Base-by-base conservation (phyloP, 768 basidiomycete species). In the Panaeolus cyanescens region DNA sequence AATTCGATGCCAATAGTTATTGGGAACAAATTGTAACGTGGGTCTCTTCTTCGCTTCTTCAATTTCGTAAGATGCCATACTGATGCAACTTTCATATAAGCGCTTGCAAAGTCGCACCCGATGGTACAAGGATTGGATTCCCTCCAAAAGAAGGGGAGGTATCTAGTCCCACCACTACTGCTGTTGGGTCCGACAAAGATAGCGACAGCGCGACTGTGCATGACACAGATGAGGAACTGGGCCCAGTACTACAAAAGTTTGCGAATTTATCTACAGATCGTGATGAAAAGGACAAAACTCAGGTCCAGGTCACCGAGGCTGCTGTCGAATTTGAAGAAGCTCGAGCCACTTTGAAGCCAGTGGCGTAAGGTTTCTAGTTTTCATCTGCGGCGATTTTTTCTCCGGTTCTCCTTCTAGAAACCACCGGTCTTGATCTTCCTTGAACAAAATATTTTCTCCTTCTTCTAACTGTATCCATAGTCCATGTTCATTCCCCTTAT, bases 21-120 rank as follows among this genome's bases (percentile, higher is more conserved):
- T 95, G 93, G 93, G 80, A 88, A 61, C 88, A 90, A 67, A 80
- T 95, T 25, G 80, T 91, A 39, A 75, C 82, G 90, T 92, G 75
- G 62, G 83, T 77, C 7, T 5, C 50, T n/a, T 53, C 32, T 32
- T 50, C 25, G 12, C 7, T 50, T 5, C 22, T 28, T n/a, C 36
- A 5, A 40, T 32, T 56, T 60, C 40, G 33, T 39, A 56, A 45
- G 30, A 15, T 50, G 6, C 22, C 25, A 8, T 50, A 40, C n/a
- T 20, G 17, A n/a, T 22, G 20, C 20, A 12, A 50, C 12, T 50
- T 25, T 20, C 22, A 50, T 25, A 50, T 32, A 59, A 87, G 86
- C 4, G 80, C 83, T 33, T 87, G 85, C 68, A 80, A 82, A 13
- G 80, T 87, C 33, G 79, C 83, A 10, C 71, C 81, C 19, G 86